These are phyloP conservation scores for Artemisia argyi DNA, from an alignment of 129 eudicot species.

Conservation along the genomic window DNA sequence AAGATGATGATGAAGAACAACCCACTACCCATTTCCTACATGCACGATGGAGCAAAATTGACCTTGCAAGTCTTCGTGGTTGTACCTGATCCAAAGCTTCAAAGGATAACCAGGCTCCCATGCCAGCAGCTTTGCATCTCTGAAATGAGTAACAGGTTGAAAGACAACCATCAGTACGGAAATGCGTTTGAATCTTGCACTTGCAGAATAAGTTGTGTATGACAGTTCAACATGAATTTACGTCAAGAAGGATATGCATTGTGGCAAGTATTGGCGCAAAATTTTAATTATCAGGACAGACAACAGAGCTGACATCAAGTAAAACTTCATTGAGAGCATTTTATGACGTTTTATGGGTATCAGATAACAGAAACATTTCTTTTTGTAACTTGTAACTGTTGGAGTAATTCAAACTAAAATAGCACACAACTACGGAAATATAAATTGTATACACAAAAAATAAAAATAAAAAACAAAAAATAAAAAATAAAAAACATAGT, in stretches of 20 bases:
- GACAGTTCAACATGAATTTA: too few relatives aligned
- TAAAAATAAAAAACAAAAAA: too few relatives aligned
- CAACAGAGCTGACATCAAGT: neutral
- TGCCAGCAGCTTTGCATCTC: slow-evolving; percentile 53
- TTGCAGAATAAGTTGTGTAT: neutral
- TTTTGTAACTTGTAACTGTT: neutral
- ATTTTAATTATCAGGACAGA: neutral
- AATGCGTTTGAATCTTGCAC: slow-evolving; percentile 15
- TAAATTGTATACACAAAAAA: too few relatives aligned
- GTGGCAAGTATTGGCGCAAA: too few relatives aligned
- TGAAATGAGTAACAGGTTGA: slow-evolving; percentile 38
- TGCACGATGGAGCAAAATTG: slow-evolving; percentile 35
- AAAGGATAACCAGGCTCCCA: slow-evolving; percentile 11
- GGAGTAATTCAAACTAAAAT: too few relatives aligned
- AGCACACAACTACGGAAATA: too few relatives aligned
- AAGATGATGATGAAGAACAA: slow-evolving; percentile 54
- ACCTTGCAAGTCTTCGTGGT: slow-evolving; percentile 30
- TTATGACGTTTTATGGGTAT: slow-evolving; percentile 11
- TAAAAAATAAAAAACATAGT: too few relatives aligned
- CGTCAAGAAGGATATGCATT: too few relatives aligned
- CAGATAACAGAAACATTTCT: slow-evolving; percentile 3
- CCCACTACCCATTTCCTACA: slow-evolving; percentile 52
- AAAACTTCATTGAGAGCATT: neutral
- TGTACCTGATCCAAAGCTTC: slow-evolving; percentile 38
- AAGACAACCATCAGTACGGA: slow-evolving; percentile 26